Evolutionary conservation across 2,329 filamentous ascomycete genomes (phyloP), one percentile per base, ranked within the genome.

Genomic region (Lachnellula suecica): DNA sequence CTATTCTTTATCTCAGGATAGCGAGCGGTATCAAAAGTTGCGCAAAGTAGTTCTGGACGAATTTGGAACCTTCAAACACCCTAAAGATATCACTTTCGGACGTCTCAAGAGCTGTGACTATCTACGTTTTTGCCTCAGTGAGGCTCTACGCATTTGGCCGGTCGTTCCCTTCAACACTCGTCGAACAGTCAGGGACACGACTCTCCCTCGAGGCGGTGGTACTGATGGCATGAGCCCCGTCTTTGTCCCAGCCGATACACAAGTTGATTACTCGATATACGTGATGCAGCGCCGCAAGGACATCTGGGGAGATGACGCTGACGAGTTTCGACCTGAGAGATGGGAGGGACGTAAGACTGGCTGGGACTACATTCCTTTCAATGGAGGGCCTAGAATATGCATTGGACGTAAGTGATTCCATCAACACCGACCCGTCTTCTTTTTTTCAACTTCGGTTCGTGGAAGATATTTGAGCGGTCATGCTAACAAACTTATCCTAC

Each of bases 91-190:
- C 9, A 63, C 64, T 1, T 67, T 67, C 34, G 9, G 53, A 8
- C 53, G 52, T 19, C 57, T 68, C 15, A 67, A 67, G 46, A 27
- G 31, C 10, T 67, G 64, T 22, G 51, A 57, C 41, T 68, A 67
- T 42, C 52, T 68, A 10, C 64, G 65, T 23, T 43, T 62, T 24
- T 62, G 62, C 27, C 59, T 60, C 7, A 67, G 64, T 19, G 66
- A 68, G 64, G 72, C 77, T 2, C 72, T 84, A 4, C 77, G 80
- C 10, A 59, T 81, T 1, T 75, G 79, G 57, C 79, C 80, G 2
- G 70, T 78, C 5, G 79, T 83, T 10, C 79, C 81, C 2, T 58
- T 74, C 38, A 84, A 84, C 63, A 66, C 67, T 8, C 74, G 82
- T 51, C 60, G 66, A 22, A 77, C 80, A 2, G 68, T 71, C 19